Conservation (phyloP, 352 stramenopile genomes). For the Poterioochromonas sp. region DNA sequence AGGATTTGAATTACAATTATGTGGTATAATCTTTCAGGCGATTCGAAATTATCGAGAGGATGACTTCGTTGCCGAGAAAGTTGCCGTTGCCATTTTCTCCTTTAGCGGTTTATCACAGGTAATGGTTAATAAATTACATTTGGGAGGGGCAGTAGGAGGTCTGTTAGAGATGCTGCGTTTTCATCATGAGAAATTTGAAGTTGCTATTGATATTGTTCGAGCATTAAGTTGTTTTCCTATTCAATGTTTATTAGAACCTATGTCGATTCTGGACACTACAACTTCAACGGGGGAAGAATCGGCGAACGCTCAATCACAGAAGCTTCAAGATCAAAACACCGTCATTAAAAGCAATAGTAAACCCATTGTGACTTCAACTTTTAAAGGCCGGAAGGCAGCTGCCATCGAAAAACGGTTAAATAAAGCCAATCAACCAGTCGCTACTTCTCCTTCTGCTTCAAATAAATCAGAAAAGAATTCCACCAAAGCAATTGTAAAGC, state of each 20-base stretch:
- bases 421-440: too few species aligned
- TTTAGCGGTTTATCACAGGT: background rate
- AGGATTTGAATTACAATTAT: background rate
- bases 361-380: too few species aligned
- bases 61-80: background rate
- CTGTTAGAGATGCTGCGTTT: background rate
- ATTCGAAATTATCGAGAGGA: background rate
- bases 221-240: background rate
- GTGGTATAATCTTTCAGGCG: background rate
- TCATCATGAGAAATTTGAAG: background rate
- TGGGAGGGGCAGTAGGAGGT: background rate
- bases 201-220: background rate
- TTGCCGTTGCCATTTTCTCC: background rate
- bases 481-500: too few species aligned
- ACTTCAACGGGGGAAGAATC: too few species aligned
- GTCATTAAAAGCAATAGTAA: too few species aligned
- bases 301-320: too few species aligned
- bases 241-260: background rate
- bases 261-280: too few species aligned
- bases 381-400: too few species aligned
- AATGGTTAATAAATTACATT: background rate
- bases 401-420: too few species aligned
- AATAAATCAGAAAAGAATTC: too few species aligned
- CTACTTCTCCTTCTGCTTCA: too few species aligned
- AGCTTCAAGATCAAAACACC: too few species aligned